Base-by-base conservation (phyloP, 208 protist genomes). In the Vickermania ingenoplastis region DNA sequence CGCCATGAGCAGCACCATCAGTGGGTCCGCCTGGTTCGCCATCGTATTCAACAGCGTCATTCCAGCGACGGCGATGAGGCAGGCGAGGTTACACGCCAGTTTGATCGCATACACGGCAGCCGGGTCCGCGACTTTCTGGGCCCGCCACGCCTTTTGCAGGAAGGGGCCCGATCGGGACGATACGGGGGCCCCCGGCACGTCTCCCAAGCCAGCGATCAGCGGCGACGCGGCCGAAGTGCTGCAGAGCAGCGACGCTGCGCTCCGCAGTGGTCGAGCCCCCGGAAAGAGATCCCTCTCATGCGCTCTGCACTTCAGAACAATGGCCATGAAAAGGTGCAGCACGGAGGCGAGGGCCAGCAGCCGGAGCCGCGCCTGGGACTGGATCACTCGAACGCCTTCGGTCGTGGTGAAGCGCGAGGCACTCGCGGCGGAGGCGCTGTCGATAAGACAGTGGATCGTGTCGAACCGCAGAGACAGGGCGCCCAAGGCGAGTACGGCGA, bases 251-350 rank as follows among this genome's bases (percentile, higher is more conserved):
- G 59, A n/a, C 0, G 71, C 29, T 4, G 71, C 59, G 4, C 7
- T 41, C 17, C 56, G 63, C 24, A 90, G 56, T 26, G 69, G 77
- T 30, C 75, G 27, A 29, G 71, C 71, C 41, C 53, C 41, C 7
- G 76, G 81, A 27, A 94, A 67, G 28, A 94, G 73, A 31, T 79
- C 57, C 22, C 73, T 68, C 11, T 75, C 81, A 26, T 51, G 67
- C 28, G 87, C 48, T 28, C 83, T 77, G 53, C 74, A 85, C 61
- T 78, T 78, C 30, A 94, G 53, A 31, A 94, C 41, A 17, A 90
- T 73, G 13, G 81, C 75, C 27, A 85, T 62, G 29, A 88, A 86
- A 5, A 90, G 54, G 59, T 80, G 69, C 14, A 73, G 51, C 0
- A 80, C 71, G 11, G 69, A 63, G 5, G 75, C 59, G 49, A 90